Percentiles rank a stretch among this genome's conserved stretches.
phyloP scores from a whole-genome alignment of 352 stramenopile species.

The Saprolegnia parasitica region DNA sequence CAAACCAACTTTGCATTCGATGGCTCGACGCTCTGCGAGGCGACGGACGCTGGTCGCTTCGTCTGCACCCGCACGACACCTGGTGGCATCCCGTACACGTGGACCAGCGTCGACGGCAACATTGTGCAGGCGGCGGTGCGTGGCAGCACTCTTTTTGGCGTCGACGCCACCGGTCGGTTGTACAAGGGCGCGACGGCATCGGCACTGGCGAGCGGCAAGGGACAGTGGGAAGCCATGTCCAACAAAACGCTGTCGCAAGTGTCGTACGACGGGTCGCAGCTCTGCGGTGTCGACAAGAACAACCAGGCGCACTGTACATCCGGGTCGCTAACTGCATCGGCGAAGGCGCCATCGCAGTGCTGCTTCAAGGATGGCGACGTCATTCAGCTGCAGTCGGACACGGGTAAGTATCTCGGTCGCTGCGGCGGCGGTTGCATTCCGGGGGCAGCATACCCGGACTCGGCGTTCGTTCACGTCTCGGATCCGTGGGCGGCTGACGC shows the following conservation, averaged over 20 bases:
- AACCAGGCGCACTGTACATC: background rate
- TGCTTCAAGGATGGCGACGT: background rate
- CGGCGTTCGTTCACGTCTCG: background rate
- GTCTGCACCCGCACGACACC: background rate
- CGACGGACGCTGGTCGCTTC: background rate
- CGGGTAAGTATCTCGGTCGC: background rate
- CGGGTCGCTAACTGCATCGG: background rate
- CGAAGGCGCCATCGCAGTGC: background rate
- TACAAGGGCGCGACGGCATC: background rate
- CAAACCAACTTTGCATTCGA: background rate
- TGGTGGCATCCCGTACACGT: background rate
- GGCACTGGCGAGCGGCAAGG: background rate
- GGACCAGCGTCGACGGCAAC: background rate
- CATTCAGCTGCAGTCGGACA: background rate
- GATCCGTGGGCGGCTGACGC: too few species aligned
- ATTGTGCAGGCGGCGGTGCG: background rate
- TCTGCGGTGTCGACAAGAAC: background rate
- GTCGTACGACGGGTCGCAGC: background rate
- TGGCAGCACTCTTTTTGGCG: background rate
- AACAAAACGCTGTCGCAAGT: background rate
- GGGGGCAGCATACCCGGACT: background rate
- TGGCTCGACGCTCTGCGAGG: background rate
- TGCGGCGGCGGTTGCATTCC: background rate
- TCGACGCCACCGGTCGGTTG: background rate
- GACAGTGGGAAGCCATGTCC: background rate